phyloP scores from a whole-genome alignment of 2,329 filamentous ascomycete genomes.

The Diaporthe destruens region DNA sequence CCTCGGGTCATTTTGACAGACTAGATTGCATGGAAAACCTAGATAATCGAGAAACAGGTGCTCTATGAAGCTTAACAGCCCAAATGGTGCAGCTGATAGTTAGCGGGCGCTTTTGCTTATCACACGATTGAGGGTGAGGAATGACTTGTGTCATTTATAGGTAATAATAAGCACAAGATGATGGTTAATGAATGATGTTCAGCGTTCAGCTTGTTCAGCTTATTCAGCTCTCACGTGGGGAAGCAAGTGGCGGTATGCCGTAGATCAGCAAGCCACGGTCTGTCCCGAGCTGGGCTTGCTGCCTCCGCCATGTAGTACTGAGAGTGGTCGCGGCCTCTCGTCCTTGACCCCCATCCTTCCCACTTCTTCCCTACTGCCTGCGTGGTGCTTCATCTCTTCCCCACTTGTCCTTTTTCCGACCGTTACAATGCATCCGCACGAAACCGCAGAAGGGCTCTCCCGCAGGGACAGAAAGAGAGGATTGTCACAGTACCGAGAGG shows the following conservation, averaged over 20 bases:
- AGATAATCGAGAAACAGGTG: neutral
- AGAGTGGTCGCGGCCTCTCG: too few relatives aligned
- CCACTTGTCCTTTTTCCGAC: too few relatives aligned
- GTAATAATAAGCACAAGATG: neutral
- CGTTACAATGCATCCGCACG: too few relatives aligned
- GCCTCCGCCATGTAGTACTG: too few relatives aligned
- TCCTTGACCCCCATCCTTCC: too few relatives aligned
- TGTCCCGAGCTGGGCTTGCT: too few relatives aligned
- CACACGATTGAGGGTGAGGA: neutral
- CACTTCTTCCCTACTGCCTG: too few relatives aligned
- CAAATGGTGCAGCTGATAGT: neutral
- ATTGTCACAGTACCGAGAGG: too few relatives aligned
- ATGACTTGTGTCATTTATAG: neutral
- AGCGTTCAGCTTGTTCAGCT: neutral
- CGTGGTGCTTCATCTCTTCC: too few relatives aligned
- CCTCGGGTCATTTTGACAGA: neutral
- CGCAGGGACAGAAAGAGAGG: too few relatives aligned
- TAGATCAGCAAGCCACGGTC: neutral
- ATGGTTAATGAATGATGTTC: neutral
- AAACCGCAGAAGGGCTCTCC: too few relatives aligned
- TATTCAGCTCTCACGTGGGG: neutral
- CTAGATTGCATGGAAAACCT: neutral
- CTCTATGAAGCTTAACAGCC: neutral
- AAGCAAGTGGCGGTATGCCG: neutral
- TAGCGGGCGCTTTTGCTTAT: neutral